Conservation (phyloP, 225 moss, liverwort and hornwort genomes). For the Bryum argenteum region DNA sequence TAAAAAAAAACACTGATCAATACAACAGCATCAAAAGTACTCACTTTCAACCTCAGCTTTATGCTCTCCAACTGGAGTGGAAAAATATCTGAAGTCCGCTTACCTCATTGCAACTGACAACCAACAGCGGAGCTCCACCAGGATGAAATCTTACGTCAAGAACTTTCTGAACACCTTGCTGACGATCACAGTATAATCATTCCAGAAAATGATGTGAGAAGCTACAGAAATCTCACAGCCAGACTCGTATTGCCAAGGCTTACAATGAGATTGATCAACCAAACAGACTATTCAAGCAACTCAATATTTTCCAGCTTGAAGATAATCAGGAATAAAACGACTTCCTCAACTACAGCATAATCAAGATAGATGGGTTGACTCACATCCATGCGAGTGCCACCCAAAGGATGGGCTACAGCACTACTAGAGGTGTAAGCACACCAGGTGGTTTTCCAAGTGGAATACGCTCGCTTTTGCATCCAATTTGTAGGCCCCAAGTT, state of each 20-base stretch:
- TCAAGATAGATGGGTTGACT: slow-evolving; percentile 25
- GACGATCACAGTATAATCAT: slow-evolving; percentile 37
- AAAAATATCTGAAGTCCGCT: slow-evolving; percentile 12
- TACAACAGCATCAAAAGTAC: neutral
- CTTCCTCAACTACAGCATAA: neutral
- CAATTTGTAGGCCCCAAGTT: slow-evolving; percentile 64
- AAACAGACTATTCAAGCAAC: neutral
- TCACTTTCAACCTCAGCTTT: neutral
- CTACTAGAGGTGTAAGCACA: slow-evolving; percentile 93
- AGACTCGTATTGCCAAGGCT: slow-evolving; percentile 7
- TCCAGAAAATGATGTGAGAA: slow-evolving; percentile 22
- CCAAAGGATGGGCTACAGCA: slow-evolving; percentile 76
- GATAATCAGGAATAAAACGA: slow-evolving; percentile 7
- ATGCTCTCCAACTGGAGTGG: neutral
- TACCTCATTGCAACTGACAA: slow-evolving; percentile 96
- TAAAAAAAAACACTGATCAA: slow-evolving; percentile 21
- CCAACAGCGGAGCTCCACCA: slow-evolving; percentile 74
- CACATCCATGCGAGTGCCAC: slow-evolving; percentile 78
- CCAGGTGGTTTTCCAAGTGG: slow-evolving; percentile 75
- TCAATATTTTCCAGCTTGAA: neutral
- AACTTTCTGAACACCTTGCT: slow-evolving; percentile 96
- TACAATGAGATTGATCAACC: neutral
- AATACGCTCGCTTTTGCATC: slow-evolving; percentile 71
- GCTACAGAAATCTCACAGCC: slow-evolving; percentile 5
- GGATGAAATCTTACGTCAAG: slow-evolving; percentile 94